A percentile compares a stretch with the other conserved stretches of the same genome.
These are phyloP conservation scores for Neoboletus magnificus DNA, from an alignment of 768 basidiomycete species.

Conservation along the genomic window DNA sequence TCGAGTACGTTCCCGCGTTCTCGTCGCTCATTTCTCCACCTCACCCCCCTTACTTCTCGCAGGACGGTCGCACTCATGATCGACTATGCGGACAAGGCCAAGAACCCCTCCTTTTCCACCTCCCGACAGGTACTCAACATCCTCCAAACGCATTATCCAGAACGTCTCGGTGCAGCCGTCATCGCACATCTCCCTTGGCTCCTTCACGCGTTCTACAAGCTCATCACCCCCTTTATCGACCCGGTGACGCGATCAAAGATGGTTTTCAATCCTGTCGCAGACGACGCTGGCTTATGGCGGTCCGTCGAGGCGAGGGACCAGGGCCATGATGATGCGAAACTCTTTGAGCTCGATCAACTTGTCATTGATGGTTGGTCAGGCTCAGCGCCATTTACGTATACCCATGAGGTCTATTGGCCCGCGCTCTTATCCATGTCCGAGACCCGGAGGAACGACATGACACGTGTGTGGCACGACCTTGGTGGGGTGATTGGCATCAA, in stretches of 20 bases:
- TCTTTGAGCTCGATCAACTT: slow-evolving; percentile 70
- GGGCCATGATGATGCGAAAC: slow-evolving; percentile 14
- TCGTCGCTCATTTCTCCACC: background rate
- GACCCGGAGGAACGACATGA: slow-evolving; percentile 46
- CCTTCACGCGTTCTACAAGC: slow-evolving; percentile 68
- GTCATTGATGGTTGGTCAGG: slow-evolving; percentile 74
- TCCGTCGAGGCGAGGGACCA: slow-evolving; percentile 22
- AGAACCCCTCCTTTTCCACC: slow-evolving; percentile 44
- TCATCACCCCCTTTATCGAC: slow-evolving; percentile 80
- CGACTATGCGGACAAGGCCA: slow-evolving; percentile 72
- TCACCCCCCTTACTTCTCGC: background rate
- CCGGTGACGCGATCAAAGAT: slow-evolving; percentile 75
- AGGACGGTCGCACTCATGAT: slow-evolving; percentile 72
- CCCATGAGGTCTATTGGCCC: slow-evolving; percentile 74
- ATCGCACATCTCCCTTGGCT: slow-evolving; percentile 82
- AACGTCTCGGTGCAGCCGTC: slow-evolving; percentile 73
- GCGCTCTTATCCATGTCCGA: slow-evolving; percentile 54
- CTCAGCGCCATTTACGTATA: slow-evolving; percentile 61
- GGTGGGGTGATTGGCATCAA: slow-evolving; percentile 69
- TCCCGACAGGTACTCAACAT: slow-evolving; percentile 51
- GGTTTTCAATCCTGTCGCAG: slow-evolving; percentile 61
- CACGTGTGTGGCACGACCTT: slow-evolving; percentile 60
- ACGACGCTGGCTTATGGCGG: slow-evolving; percentile 26
- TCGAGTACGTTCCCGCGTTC: slow-evolving; percentile 54
- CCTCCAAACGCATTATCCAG: slow-evolving; percentile 81